Conservation (phyloP, 2,329 filamentous ascomycete genomes). For the Trichoderma brevicompactum region DNA sequence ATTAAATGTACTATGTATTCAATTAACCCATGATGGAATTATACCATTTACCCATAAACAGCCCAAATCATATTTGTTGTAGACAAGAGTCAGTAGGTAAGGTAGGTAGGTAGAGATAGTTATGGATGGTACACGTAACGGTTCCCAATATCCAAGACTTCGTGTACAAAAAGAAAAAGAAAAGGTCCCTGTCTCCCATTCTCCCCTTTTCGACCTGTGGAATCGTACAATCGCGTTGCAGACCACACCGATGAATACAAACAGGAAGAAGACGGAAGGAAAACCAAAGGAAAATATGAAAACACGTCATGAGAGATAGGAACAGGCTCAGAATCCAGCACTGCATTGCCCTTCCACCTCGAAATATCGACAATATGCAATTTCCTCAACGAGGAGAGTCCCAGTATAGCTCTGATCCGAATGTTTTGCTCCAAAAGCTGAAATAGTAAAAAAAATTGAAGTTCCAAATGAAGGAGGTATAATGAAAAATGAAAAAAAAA, state of each 20-base stretch:
- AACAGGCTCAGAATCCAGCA: conserved; percentile 26
- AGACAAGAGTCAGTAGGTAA: not conserved
- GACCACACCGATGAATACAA: conserved; percentile 6
- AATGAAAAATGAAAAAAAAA: conserved; percentile 6
- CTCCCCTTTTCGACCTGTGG: not conserved
- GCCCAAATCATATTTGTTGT: conserved; percentile 2
- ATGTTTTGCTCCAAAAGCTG: not conserved
- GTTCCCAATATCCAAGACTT: conserved; percentile 16
- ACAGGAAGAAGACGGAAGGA: not conserved
- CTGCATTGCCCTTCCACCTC: conserved; percentile 14
- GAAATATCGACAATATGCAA: conserved; percentile 10
- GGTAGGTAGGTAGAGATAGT: not conserved
- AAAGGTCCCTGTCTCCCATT: not conserved
- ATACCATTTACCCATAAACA: conserved; percentile 14
- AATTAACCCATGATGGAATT: conserved; percentile 2
- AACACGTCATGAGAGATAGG: conserved; percentile 14
- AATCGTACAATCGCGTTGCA: conserved; percentile 2
- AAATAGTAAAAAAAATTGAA: not conserved
- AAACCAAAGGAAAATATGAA: not conserved
- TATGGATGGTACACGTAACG: conserved; percentile 5
- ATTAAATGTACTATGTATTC: conserved; percentile 21
- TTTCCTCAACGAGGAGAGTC: not conserved
- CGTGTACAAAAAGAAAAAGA: conserved; percentile 4
- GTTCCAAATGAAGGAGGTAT: conserved; percentile 19
- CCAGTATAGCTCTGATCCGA: conserved; percentile 7